Evolutionary conservation across 805 yeast genomes (phyloP).

Genomic region (Ogataea populi-albae): DNA sequence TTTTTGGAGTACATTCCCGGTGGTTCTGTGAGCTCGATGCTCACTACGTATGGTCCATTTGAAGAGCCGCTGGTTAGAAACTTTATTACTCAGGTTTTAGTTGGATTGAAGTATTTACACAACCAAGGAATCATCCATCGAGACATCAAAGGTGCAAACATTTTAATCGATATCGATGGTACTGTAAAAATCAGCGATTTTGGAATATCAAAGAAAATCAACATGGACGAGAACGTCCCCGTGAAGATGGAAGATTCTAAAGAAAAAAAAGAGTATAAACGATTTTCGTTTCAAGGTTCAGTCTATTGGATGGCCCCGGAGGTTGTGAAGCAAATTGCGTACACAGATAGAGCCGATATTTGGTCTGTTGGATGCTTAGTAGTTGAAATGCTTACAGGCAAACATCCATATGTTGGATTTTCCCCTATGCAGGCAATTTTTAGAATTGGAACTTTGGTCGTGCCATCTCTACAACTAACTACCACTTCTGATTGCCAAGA

Average conservation of each 20-base stretch:
- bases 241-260: slow-evolving; percentile 34
- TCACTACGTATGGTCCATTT: slow-evolving; percentile 57
- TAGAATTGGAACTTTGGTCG: slow-evolving; percentile 80
- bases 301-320: slow-evolving; percentile 99
- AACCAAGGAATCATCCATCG: slow-evolving; percentile 58
- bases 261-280: slow-evolving; percentile 44
- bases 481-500: slow-evolving; percentile 65
- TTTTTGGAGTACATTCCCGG: slow-evolving; percentile 55
- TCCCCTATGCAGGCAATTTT: slow-evolving; percentile 97
- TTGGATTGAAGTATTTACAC: slow-evolving; percentile 56
- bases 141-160: slow-evolving; percentile 65
- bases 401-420: slow-evolving; percentile 93
- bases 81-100: slow-evolving; percentile 51
- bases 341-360: slow-evolving; percentile 90
- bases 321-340: slow-evolving; percentile 89
- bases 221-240: slow-evolving; percentile 12
- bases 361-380: slow-evolving; percentile 97
- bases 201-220: slow-evolving; percentile 60
- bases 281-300: slow-evolving; percentile 91
- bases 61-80: slow-evolving; percentile 58
- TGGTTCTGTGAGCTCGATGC: slow-evolving; percentile 51
- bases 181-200: slow-evolving; percentile 64
- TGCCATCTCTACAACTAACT: slow-evolving; percentile 78
- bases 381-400: slow-evolving; percentile 93
- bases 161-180: slow-evolving; percentile 56